phyloP scores from a whole-genome alignment of 129 eudicot species.

The Dittrichia graveolens region DNA sequence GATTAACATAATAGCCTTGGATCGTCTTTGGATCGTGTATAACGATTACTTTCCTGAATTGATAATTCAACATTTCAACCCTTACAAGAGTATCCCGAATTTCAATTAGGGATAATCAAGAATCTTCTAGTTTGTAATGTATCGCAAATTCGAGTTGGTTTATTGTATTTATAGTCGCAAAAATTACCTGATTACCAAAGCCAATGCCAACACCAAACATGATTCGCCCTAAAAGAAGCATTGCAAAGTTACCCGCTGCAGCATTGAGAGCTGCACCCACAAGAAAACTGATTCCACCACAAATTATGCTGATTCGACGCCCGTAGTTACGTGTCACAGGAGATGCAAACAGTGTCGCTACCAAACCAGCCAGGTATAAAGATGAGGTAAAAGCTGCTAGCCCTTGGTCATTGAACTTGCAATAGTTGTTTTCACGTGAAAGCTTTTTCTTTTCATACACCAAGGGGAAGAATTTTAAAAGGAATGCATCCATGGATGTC shows the following conservation, averaged over 20 bases:
- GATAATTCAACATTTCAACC: no score
- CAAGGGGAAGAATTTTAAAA: constrained; percentile 53
- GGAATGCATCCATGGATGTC: constrained; percentile 93
- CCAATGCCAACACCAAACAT: constrained; percentile 97
- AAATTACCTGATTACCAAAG: constrained; percentile 80
- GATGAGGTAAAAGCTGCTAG: constrained; percentile 89
- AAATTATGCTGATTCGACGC: constrained; percentile 69
- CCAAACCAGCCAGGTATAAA: constrained; percentile 75
- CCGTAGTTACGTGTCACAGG: constrained; percentile 68
- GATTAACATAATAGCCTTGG: no score
- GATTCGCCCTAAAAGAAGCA: constrained; percentile 82
- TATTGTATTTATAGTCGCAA: background rate
- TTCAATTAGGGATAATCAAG: no score
- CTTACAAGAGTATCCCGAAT: no score
- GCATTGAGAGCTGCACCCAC: constrained; percentile 75
- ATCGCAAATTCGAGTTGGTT: no score
- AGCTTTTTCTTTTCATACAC: constrained; percentile 60
- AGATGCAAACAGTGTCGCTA: constrained; percentile 70
- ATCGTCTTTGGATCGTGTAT: no score
- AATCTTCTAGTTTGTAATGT: no score
- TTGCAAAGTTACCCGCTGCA: constrained; percentile 52
- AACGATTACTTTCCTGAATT: no score
- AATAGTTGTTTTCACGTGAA: constrained; percentile 71
- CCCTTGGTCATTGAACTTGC: constrained; percentile 86
- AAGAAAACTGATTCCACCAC: constrained; percentile 73